Evolutionary conservation across 805 yeast genomes (phyloP).

Genomic region (Candida adriatica): DNA sequence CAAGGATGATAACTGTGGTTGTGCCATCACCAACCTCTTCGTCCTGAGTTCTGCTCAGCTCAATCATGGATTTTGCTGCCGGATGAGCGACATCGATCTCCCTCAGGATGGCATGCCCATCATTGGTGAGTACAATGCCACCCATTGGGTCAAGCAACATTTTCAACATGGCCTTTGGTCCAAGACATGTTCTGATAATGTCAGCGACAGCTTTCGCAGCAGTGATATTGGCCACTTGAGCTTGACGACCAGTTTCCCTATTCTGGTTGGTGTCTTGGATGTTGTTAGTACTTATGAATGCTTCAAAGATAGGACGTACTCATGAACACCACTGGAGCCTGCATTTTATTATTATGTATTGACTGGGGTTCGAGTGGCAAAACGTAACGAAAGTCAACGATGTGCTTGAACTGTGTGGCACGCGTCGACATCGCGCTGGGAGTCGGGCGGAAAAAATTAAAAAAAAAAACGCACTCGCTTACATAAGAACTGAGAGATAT

Average conservation of each 20-base stretch:
- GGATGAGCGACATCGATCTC: constrained; percentile 98
- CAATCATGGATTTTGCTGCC: constrained; percentile 98
- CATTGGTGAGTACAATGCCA: constrained; percentile 94
- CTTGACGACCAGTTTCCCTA: constrained; percentile 94
- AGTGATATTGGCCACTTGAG: constrained; percentile 93
- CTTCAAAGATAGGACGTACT: constrained; percentile 27
- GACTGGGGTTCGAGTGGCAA: background rate
- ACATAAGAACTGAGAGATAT: no score
- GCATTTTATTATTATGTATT: constrained; percentile 35
- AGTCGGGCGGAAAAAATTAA: no score
- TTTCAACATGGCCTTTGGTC: constrained; percentile 98
- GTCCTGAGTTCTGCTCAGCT: constrained; percentile 92
- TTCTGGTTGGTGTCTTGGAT: constrained; percentile 66
- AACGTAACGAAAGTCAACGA: no score
- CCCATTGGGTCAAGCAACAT: constrained; percentile 94
- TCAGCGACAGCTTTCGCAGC: constrained; percentile 99
- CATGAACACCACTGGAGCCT: constrained; percentile 80
- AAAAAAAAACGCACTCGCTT: no score
- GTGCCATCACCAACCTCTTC: constrained; percentile 99
- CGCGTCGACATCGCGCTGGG: no score
- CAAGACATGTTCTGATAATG: constrained; percentile 94
- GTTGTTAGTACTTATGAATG: background rate
- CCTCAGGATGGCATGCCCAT: constrained; percentile 96
- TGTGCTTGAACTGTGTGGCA: no score
- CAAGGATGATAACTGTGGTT: constrained; percentile 91